Conservation (phyloP, 306 rosid genomes). For the Cucumis hystrix region DNA sequence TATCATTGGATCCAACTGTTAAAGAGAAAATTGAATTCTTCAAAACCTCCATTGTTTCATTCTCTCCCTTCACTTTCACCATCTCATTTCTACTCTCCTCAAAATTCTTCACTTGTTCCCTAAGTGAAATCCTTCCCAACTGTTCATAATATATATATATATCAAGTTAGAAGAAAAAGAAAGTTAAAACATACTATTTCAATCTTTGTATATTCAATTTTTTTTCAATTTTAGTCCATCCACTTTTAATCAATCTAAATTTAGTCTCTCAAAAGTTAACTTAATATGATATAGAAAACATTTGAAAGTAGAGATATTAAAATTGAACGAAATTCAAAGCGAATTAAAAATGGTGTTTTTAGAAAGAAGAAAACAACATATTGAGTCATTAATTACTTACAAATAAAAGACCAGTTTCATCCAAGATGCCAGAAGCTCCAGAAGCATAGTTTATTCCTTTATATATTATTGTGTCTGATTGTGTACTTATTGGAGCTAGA, state of each 20-base stretch:
- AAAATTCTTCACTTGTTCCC: constrained; percentile 32
- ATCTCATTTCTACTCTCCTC: constrained; percentile 21
- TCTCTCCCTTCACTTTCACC: constrained; percentile 26
- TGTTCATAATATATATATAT: neutral
- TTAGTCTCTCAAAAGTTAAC: too few relatives aligned
- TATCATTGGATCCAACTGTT: constrained; percentile 42
- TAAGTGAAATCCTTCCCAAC: constrained; percentile 35
- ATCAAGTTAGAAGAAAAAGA: too few relatives aligned
- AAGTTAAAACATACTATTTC: too few relatives aligned
- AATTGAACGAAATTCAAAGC: too few relatives aligned
- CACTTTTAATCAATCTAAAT: too few relatives aligned
- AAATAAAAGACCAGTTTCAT: constrained; percentile 30
- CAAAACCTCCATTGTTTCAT: constrained; percentile 14
- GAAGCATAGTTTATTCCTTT: constrained; percentile 45
- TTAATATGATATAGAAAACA: too few relatives aligned
- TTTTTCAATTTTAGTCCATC: too few relatives aligned
- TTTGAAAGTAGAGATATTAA: too few relatives aligned
- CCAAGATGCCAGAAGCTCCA: constrained; percentile 40
- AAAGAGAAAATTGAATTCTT: constrained; percentile 38
- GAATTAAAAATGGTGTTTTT: too few relatives aligned
- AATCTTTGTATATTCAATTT: too few relatives aligned
- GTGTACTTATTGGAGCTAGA: constrained; percentile 28
- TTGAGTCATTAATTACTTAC: constrained; percentile 14
- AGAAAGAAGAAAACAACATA: neutral
- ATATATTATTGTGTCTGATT: constrained; percentile 7